Evolutionary conservation across 306 rosid genomes (phyloP).

Genomic region (Psophocarpus tetragonolobus): DNA sequence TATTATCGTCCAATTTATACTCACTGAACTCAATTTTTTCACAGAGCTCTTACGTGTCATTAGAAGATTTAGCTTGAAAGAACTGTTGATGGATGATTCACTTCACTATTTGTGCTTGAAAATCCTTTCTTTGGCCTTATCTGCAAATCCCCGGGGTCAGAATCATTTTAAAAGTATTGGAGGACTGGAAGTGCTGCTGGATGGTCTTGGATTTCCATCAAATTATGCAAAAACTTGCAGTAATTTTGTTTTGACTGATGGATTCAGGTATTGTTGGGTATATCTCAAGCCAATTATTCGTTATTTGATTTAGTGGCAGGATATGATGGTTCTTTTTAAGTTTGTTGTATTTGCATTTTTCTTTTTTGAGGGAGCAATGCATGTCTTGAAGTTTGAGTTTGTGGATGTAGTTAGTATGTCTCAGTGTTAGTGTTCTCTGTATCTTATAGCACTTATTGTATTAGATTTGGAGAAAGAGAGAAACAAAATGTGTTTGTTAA

Average conservation of each 20-base stretch:
- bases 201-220: constrained; percentile 90
- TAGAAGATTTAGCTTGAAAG: constrained; percentile 88
- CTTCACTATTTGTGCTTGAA: constrained; percentile 78
- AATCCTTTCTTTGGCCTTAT: constrained; percentile 73
- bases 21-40: constrained; percentile 41
- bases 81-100: constrained; percentile 68
- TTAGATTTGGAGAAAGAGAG: too few relatives aligned
- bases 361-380: constrained; percentile 20
- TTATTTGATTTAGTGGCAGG: constrained; percentile 16
- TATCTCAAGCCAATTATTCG: constrained; percentile 18
- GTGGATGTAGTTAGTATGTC: too few relatives aligned
- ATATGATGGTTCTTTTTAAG: constrained; percentile 15
- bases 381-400: constrained; percentile 26
- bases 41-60: constrained; percentile 86
- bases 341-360: not conserved
- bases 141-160: constrained; percentile 89
- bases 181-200: constrained; percentile 96
- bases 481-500: too few relatives aligned
- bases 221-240: constrained; percentile 56
- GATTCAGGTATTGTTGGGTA: constrained; percentile 59
- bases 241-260: constrained; percentile 48
- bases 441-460: too few relatives aligned
- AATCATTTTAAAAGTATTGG: constrained; percentile 97
- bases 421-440: too few relatives aligned
- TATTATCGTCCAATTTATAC: constrained; percentile 21